Base-by-base conservation (phyloP, 2,329 filamentous ascomycete genomes). In the Sarocladiaceae sp. region DNA sequence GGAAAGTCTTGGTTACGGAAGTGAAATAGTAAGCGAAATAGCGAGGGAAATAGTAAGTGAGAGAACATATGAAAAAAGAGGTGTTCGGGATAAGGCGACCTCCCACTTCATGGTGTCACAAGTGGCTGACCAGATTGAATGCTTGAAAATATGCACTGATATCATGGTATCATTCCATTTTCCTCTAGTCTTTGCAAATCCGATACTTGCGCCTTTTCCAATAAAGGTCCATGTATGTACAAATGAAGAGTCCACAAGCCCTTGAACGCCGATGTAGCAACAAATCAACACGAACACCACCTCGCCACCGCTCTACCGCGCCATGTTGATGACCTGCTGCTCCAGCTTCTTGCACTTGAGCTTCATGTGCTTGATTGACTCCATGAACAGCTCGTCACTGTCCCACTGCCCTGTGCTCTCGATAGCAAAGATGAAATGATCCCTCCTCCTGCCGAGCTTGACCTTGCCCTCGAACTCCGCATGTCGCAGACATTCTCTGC, bases 371-470 rank as follows among this genome's bases (percentile, higher is more conserved):
- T 87, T 88, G 49, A 99, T 80, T 25, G 90, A 85, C 72, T 97
- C 91, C 53, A 99, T 71, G 75, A 99, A 97, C 58, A 99, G 77
- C 70, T 91, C 86, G 62, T 97, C 93, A 65, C 91, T 96, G 54
- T 94, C 86, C 76, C 90, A 96, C 73, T 99, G 94, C 5, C 94
- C 95, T 0, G 90, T 87, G 75, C 92, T 97, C 77, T 99, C 94
- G 31, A 99, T 80, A 52, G 84, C 87, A 77, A 94, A 99, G 70
- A 99, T 97, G 70, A 99, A 99, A 73, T 99, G 95, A 68, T 99
- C 94, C 58, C 91, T 79, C 61, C 91, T 77, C 52, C 95, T 80
- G 39, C 94, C 94, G 28, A 99, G 82, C 76, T 91, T 92, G 57
- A 99, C 94, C 76, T 97, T 99, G 66, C 85, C 89, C 71, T 94